Conservation (phyloP, 1,284 basidiomycete species). For the Rhodotorula sp. region DNA sequence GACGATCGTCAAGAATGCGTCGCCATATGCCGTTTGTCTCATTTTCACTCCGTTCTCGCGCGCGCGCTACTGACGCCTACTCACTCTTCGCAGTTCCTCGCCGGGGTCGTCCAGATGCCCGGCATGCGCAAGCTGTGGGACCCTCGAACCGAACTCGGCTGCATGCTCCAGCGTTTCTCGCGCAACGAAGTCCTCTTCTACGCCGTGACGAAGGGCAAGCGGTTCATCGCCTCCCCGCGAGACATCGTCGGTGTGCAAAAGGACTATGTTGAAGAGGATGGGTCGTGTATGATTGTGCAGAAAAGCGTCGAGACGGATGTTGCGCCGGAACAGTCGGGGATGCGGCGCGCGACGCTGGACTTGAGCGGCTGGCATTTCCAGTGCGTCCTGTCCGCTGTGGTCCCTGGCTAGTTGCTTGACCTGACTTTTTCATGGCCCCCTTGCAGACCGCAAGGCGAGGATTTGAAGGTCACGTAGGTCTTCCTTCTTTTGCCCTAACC, state of each 20-base stretch:
- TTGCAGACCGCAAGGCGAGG: background rate
- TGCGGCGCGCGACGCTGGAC: conserved; percentile 22
- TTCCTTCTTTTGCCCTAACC: no score
- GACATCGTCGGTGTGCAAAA: conserved; percentile 33
- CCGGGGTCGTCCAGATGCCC: conserved; percentile 29
- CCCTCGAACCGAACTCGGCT: conserved; percentile 16
- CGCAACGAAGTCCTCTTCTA: conserved; percentile 25
- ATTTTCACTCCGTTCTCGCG: no score
- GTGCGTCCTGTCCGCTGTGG: background rate
- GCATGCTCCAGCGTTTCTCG: conserved; percentile 22
- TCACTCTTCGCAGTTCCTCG: conserved; percentile 13
- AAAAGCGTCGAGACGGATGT: conserved; percentile 17
- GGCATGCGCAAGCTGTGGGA: conserved; percentile 36
- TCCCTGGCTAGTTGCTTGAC: background rate
- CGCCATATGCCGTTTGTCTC: conserved; percentile 19
- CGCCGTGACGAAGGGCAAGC: conserved; percentile 28
- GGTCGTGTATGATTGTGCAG: conserved; percentile 21
- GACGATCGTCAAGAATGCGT: conserved; percentile 17
- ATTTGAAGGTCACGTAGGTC: background rate
- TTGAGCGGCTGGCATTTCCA: conserved; percentile 26
- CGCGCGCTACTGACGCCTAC: no score
- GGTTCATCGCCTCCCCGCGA: conserved; percentile 22
- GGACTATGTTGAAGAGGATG: conserved; percentile 23
- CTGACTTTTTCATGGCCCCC: background rate
- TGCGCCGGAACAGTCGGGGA: conserved; percentile 16